A percentile compares a stretch with the other conserved stretches of the same genome.
Evolutionary conservation across 192 early-diverging fungal species (phyloP).

Genomic region (Coemansia javaensis): DNA sequence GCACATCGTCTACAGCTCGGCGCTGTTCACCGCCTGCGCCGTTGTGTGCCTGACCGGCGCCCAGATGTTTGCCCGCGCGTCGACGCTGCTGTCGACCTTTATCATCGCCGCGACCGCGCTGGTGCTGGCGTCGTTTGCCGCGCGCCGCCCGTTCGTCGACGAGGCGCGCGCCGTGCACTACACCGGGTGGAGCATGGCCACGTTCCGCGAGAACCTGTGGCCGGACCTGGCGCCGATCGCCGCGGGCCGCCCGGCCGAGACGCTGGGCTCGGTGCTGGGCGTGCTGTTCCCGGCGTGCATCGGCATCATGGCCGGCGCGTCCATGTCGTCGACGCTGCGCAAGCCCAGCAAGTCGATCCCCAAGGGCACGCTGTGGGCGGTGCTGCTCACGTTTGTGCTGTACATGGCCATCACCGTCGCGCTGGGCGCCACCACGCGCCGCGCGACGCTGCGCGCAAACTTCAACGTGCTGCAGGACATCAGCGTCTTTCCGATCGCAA

Average conservation of each 20-base stretch:
- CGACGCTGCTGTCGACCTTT: constrained; percentile 52
- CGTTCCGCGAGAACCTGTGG: constrained; percentile 62
- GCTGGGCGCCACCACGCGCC: constrained; percentile 57
- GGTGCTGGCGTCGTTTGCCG: constrained; percentile 58
- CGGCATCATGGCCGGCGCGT: constrained; percentile 66
- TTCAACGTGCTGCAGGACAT: constrained; percentile 64
- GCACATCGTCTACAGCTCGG: constrained; percentile 55
- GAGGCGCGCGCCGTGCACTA: constrained; percentile 54
- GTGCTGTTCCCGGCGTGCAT: constrained; percentile 68
- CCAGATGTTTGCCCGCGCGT: constrained; percentile 57
- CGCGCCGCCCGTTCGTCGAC: constrained; percentile 51
- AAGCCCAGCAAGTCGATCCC: constrained; percentile 66
- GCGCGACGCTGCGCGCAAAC: constrained; percentile 55
- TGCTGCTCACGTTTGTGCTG: constrained; percentile 53
- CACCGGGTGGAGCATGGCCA: constrained; percentile 57
- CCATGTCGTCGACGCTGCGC: constrained; percentile 64
- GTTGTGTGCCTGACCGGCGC: constrained; percentile 57
- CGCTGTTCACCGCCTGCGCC: constrained; percentile 53
- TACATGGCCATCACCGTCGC: constrained; percentile 54
- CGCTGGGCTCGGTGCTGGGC: constrained; percentile 54
- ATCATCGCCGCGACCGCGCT: constrained; percentile 55
- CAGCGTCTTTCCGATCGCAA: constrained; percentile 51
- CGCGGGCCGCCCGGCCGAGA: constrained; percentile 47
- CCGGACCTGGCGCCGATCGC: constrained; percentile 51
- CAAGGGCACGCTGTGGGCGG: constrained; percentile 60